These are phyloP conservation scores for Phaeosphaeriaceae sp. DNA, from an alignment of 2,329 filamentous ascomycete species.

Conservation along the genomic window DNA sequence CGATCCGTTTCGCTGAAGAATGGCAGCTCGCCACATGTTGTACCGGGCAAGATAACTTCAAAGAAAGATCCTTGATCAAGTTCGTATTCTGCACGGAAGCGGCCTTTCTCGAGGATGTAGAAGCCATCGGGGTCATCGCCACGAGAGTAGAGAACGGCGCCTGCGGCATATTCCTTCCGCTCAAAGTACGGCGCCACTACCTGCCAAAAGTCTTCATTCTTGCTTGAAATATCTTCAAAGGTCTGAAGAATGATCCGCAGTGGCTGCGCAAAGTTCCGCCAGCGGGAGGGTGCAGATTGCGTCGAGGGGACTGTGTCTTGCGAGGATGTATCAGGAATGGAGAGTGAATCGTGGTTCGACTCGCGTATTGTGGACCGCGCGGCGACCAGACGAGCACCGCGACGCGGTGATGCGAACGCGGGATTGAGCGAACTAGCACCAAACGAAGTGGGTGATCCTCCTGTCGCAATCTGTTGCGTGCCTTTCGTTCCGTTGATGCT, in stretches of 20 bases:
- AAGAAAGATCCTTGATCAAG: slow-evolving; percentile 87
- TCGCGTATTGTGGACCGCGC: slow-evolving; percentile 78
- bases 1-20: slow-evolving; percentile 92
- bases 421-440: slow-evolving; percentile 55
- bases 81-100: slow-evolving; percentile 88
- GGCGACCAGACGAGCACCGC: slow-evolving; percentile 77
- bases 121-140: slow-evolving; percentile 81
- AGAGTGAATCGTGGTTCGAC: slow-evolving; percentile 18
- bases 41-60: slow-evolving; percentile 91
- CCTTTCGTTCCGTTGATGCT: slow-evolving; percentile 33
- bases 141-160: slow-evolving; percentile 77
- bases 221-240: slow-evolving; percentile 85
- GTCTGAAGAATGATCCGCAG: slow-evolving; percentile 91
- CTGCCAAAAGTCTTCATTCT: slow-evolving; percentile 97
- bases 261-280: slow-evolving; percentile 88
- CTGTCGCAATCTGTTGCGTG: slow-evolving; percentile 21
- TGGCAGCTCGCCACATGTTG: slow-evolving; percentile 92
- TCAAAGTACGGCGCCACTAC: slow-evolving; percentile 77
- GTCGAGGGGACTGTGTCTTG: slow-evolving; percentile 14
- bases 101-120: slow-evolving; percentile 88
- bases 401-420: slow-evolving; percentile 77
- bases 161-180: slow-evolving; percentile 70
- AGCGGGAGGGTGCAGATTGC: slow-evolving; percentile 60
- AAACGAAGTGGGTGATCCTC: slow-evolving; percentile 32
- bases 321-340: slow-evolving; percentile 19